Conservation (phyloP, 1,284 basidiomycete species). For the Tilletia caries region DNA sequence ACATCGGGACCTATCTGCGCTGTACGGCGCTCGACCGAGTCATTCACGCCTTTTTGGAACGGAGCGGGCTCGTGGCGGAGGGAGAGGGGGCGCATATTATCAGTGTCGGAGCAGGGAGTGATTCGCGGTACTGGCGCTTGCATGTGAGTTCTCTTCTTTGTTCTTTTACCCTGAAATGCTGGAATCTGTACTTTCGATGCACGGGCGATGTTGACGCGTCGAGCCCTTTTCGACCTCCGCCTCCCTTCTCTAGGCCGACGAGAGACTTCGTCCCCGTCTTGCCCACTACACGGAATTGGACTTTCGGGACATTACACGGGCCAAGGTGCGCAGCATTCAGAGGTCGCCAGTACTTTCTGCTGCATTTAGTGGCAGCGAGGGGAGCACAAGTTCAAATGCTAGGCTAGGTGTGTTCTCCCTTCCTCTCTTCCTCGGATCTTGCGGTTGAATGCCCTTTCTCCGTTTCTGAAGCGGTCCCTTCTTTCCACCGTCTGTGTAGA, state of each 20-base stretch:
- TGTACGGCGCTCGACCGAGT: constrained; percentile 75
- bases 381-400: too few relatives aligned
- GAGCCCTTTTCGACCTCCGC: too few relatives aligned
- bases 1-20: constrained; percentile 86
- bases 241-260: constrained; percentile 58
- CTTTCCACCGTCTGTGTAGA: constrained; percentile 23
- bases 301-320: constrained; percentile 75
- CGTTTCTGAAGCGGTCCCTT: too few relatives aligned
- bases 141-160: constrained; percentile 62
- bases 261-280: constrained; percentile 42
- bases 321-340: constrained; percentile 77
- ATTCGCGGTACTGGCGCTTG: constrained; percentile 87
- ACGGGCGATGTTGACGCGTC: too few relatives aligned
- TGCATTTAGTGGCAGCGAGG: not conserved
- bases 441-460: constrained; percentile 15
- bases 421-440: too few relatives aligned
- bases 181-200: too few relatives aligned
- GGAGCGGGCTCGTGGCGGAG: constrained; percentile 21
- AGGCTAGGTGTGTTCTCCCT: too few relatives aligned
- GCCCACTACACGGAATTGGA: constrained; percentile 80
- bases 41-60: constrained; percentile 67
- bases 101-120: constrained; percentile 85
- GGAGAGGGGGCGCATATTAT: constrained; percentile 68
- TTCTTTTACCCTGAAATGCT: constrained; percentile 53
- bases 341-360: constrained; percentile 53